A percentile compares a stretch with the other conserved stretches of the same genome.
Evolutionary conservation across 2,329 filamentous ascomycete species (phyloP).

Genomic region (Thielaviopsis musarum): DNA sequence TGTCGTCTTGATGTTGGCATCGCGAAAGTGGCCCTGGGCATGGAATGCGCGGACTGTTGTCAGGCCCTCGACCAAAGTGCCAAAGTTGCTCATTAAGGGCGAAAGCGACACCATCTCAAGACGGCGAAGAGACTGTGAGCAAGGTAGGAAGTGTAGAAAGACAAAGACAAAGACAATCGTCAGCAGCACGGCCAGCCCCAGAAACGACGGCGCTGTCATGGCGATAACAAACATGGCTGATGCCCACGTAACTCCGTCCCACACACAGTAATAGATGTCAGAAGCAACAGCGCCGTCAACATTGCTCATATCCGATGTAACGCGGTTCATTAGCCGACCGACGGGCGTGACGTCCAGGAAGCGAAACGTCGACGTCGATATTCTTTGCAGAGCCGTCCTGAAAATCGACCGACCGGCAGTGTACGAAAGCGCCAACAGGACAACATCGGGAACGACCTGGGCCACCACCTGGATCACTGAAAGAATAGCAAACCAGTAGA

Average conservation of each 20-base stretch:
- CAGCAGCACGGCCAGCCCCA: slow-evolving; percentile 53
- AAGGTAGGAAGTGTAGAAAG: slow-evolving; percentile 63
- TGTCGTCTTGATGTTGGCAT: slow-evolving; percentile 61
- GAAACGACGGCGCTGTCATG: slow-evolving; percentile 59
- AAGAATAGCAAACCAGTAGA: slow-evolving; percentile 53
- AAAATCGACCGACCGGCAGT: slow-evolving; percentile 64
- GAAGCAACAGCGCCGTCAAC: slow-evolving; percentile 72
- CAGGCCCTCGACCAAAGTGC: slow-evolving; percentile 68
- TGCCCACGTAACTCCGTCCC: slow-evolving; percentile 52
- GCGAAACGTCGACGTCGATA: slow-evolving; percentile 68
- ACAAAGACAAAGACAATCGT: slow-evolving; percentile 53
- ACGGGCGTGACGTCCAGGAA: slow-evolving; percentile 87
- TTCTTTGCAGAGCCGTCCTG: slow-evolving; percentile 49
- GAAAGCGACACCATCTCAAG: slow-evolving; percentile 82
- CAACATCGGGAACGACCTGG: slow-evolving; percentile 43
- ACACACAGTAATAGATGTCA: slow-evolving; percentile 56
- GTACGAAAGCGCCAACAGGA: slow-evolving; percentile 65
- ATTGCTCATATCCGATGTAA: slow-evolving; percentile 80
- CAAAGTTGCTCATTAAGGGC: slow-evolving; percentile 84
- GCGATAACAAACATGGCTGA: slow-evolving; percentile 64
- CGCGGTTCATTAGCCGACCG: slow-evolving; percentile 77
- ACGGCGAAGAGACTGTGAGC: slow-evolving; percentile 66
- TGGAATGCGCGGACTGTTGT: slow-evolving; percentile 75
- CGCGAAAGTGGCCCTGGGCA: slow-evolving; percentile 64
- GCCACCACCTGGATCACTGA: slow-evolving; percentile 41